Evolutionary conservation across 1,284 basidiomycete species (phyloP).

Genomic region (Polyporus tsugae): DNA sequence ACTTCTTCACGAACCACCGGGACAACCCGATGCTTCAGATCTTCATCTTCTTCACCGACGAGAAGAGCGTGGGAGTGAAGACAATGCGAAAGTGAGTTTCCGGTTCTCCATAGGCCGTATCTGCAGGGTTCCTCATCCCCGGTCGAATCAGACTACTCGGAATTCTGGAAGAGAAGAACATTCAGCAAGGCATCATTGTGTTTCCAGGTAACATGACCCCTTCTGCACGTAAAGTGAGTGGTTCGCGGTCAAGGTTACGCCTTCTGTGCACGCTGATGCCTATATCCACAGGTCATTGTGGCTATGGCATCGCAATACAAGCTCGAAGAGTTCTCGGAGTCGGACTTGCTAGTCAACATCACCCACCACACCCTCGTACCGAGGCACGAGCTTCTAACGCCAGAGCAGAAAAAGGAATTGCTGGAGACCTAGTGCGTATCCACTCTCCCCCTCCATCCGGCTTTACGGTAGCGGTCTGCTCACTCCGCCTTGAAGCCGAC

Average conservation of each 20-base stretch:
- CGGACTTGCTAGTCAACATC: constrained; percentile 97
- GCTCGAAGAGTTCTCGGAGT: constrained; percentile 97
- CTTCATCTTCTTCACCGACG: constrained; percentile 94
- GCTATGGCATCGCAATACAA: constrained; percentile 89
- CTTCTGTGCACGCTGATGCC: constrained; percentile 21
- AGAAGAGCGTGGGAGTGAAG: constrained; percentile 92
- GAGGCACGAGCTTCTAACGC: constrained; percentile 87
- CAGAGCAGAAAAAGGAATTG: constrained; percentile 88
- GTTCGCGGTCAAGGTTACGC: constrained; percentile 7
- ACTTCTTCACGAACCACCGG: constrained; percentile 85
- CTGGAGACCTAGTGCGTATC: constrained; percentile 90
- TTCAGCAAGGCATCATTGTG: constrained; percentile 93
- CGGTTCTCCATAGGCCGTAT: background rate
- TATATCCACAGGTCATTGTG: constrained; percentile 76
- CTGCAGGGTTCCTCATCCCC: background rate
- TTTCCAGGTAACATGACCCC: constrained; percentile 97
- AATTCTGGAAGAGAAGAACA: constrained; percentile 90
- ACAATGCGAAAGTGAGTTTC: constrained; percentile 94
- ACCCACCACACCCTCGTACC: constrained; percentile 96
- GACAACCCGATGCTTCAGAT: constrained; percentile 83
- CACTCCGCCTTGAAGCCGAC: constrained; percentile 65
- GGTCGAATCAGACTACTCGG: constrained; percentile 73
- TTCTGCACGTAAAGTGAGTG: constrained; percentile 88
- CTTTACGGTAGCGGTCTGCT: constrained; percentile 21
- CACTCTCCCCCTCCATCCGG: constrained; percentile 7